Evolutionary conservation across 495 filamentous ascomycete species (phyloP).

Genomic region (Aspergillus avenaceus): DNA sequence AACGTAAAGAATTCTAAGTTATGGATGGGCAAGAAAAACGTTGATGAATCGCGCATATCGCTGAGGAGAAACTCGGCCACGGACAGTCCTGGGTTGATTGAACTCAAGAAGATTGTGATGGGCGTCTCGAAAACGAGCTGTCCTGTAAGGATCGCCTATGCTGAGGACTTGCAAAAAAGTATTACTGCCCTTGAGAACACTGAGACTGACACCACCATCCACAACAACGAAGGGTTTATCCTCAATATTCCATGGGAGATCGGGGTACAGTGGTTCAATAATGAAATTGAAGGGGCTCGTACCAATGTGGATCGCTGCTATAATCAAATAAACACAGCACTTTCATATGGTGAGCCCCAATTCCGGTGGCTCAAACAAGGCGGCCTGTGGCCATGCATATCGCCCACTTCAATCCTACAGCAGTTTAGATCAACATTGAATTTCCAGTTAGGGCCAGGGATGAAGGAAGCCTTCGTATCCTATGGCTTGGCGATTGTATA

Average conservation of each 20-base stretch:
- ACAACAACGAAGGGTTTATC: not conserved
- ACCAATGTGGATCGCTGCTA: constrained; percentile 8
- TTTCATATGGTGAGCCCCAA: constrained; percentile 26
- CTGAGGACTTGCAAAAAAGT: constrained; percentile 29
- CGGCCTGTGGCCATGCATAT: constrained; percentile 50
- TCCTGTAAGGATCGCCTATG: constrained; percentile 32
- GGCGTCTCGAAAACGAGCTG: constrained; percentile 23
- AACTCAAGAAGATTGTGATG: constrained; percentile 32
- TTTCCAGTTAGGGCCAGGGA: constrained; percentile 22
- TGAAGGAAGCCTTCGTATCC: constrained; percentile 12
- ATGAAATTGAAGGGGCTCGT: constrained; percentile 7
- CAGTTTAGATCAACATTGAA: constrained; percentile 40
- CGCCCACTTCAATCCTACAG: constrained; percentile 46
- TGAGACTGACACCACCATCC: not conserved
- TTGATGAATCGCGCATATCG: not conserved
- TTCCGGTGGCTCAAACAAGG: constrained; percentile 44
- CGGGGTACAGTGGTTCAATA: constrained; percentile 9
- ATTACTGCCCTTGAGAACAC: constrained; percentile 18
- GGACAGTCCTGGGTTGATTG: constrained; percentile 7
- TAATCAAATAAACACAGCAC: constrained; percentile 16
- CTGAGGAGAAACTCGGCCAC: too few relatives aligned
- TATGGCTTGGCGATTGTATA: constrained; percentile 34
- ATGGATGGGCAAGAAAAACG: not conserved
- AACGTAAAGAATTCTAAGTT: not conserved
- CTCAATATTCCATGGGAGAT: not conserved